Conservation (phyloP, 495 filamentous ascomycete genomes). For the Astrocystis sublimbata region DNA sequence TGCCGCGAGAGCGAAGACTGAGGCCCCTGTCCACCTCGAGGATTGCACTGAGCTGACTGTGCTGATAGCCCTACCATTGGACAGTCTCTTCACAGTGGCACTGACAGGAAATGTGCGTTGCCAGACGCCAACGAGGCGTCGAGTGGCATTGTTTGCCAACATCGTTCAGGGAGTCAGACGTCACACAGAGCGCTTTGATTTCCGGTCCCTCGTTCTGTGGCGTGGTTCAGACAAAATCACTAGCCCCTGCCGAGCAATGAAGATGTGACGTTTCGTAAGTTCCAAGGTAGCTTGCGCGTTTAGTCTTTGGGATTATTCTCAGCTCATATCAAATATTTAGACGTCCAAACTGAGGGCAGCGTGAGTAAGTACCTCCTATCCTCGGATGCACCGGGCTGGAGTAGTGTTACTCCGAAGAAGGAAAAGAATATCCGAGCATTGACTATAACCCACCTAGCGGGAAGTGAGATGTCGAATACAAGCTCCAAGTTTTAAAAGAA, state of each 20-base stretch:
- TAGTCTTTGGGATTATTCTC: background rate
- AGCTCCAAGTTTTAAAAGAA: background rate
- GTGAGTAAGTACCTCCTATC: background rate
- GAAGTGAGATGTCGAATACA: background rate
- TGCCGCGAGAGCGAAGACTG: slow-evolving; percentile 41
- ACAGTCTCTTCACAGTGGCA: slow-evolving; percentile 20
- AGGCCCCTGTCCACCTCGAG: slow-evolving; percentile 30
- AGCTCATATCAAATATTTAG: background rate
- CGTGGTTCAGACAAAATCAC: background rate
- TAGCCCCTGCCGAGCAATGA: background rate
- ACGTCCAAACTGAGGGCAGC: background rate
- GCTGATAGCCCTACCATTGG: slow-evolving; percentile 16
- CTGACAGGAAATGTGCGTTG: slow-evolving; percentile 25
- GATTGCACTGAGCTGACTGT: background rate
- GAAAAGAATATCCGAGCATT: slow-evolving; percentile 12
- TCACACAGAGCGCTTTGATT: slow-evolving; percentile 3
- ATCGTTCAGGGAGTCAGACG: slow-evolving; percentile 13
- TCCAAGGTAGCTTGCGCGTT: background rate
- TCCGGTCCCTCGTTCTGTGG: background rate
- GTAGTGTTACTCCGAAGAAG: background rate
- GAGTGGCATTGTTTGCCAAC: slow-evolving; percentile 26
- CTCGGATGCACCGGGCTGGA: background rate
- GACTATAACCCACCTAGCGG: background rate
- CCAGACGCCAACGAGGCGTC: slow-evolving; percentile 28
- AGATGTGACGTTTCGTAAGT: background rate